Conservation (phyloP, 2,329 filamentous ascomycete species). For the Hypoxylon sp. region DNA sequence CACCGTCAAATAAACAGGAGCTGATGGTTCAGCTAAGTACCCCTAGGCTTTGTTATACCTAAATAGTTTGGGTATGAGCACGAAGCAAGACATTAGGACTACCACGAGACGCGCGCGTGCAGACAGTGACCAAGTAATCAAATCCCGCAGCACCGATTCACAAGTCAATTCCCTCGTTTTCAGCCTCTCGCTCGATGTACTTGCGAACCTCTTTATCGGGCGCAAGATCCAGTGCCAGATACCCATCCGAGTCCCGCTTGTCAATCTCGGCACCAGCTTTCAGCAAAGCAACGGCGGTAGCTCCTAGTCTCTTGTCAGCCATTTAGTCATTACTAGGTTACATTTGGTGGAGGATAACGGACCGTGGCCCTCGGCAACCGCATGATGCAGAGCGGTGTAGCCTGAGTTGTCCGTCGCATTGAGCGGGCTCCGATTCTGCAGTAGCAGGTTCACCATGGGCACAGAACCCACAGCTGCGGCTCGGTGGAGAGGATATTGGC, state of each 20-base stretch:
- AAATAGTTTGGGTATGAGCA: slow-evolving; percentile 33
- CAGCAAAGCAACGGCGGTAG: slow-evolving; percentile 85
- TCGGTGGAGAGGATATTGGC: slow-evolving; percentile 92
- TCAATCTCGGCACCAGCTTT: slow-evolving; percentile 87
- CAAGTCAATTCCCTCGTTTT: slow-evolving; percentile 83
- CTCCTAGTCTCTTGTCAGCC: slow-evolving; percentile 63
- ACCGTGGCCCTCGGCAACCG: slow-evolving; percentile 82
- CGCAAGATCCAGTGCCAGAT: slow-evolving; percentile 82
- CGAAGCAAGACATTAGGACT: slow-evolving; percentile 34
- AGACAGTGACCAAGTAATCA: neutral
- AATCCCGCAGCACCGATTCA: slow-evolving; percentile 16
- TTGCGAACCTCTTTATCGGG: slow-evolving; percentile 87
- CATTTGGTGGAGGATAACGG: slow-evolving; percentile 44
- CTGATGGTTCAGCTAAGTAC: slow-evolving; percentile 1
- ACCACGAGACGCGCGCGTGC: neutral
- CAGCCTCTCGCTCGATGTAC: slow-evolving; percentile 83
- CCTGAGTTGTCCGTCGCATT: slow-evolving; percentile 87
- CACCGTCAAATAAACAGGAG: slow-evolving; percentile 74
- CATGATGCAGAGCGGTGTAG: slow-evolving; percentile 91
- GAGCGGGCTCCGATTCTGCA: slow-evolving; percentile 83
- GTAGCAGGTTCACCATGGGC: slow-evolving; percentile 86
- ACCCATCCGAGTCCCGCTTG: slow-evolving; percentile 80
- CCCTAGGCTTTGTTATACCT: slow-evolving; percentile 25
- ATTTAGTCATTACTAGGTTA: neutral
- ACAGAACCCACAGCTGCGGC: slow-evolving; percentile 90